Conservation (phyloP, 352 stramenopile genomes). For the Albugo candida region DNA sequence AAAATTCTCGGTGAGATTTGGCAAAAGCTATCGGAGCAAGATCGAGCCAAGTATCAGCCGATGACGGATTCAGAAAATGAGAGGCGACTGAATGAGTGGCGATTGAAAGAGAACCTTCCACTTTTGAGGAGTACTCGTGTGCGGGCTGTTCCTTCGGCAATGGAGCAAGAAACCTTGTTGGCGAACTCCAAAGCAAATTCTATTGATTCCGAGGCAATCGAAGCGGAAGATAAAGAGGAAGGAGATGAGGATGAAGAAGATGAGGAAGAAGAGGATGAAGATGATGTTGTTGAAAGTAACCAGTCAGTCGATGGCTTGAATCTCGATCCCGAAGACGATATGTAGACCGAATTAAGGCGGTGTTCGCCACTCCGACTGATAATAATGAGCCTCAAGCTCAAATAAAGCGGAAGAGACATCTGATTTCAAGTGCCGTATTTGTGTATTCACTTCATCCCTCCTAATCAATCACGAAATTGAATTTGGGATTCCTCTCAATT, state of each 20-base stretch:
- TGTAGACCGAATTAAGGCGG: slow-evolving; percentile 1
- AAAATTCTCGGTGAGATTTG: slow-evolving; percentile 73
- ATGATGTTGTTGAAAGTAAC: slow-evolving; percentile 15
- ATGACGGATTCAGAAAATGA: slow-evolving; percentile 63
- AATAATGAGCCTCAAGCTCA: slow-evolving; percentile 68
- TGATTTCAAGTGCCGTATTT: slow-evolving; percentile 54
- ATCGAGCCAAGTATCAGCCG: slow-evolving; percentile 36
- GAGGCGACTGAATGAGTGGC: slow-evolving; percentile 54
- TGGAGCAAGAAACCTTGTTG: not conserved
- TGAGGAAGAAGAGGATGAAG: slow-evolving; percentile 26
- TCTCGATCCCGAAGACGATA: too few relatives aligned
- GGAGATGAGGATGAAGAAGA: slow-evolving; percentile 31
- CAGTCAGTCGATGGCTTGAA: slow-evolving; percentile 3
- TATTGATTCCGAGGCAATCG: slow-evolving; percentile 9
- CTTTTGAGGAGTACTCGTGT: slow-evolving; percentile 9
- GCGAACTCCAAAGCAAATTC: not conserved
- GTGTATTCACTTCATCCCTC: slow-evolving; percentile 60
- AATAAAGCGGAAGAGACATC: slow-evolving; percentile 65
- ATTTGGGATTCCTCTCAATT: not conserved
- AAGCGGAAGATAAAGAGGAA: slow-evolving; percentile 18
- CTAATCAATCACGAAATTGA: slow-evolving; percentile 9
- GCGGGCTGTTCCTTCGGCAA: slow-evolving; percentile 9
- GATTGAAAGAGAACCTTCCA: slow-evolving; percentile 46
- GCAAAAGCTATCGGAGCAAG: slow-evolving; percentile 60
- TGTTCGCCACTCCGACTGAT: slow-evolving; percentile 57